phyloP scores from a whole-genome alignment of 106 monocot genomes.

The Chionographis japonica region DNA sequence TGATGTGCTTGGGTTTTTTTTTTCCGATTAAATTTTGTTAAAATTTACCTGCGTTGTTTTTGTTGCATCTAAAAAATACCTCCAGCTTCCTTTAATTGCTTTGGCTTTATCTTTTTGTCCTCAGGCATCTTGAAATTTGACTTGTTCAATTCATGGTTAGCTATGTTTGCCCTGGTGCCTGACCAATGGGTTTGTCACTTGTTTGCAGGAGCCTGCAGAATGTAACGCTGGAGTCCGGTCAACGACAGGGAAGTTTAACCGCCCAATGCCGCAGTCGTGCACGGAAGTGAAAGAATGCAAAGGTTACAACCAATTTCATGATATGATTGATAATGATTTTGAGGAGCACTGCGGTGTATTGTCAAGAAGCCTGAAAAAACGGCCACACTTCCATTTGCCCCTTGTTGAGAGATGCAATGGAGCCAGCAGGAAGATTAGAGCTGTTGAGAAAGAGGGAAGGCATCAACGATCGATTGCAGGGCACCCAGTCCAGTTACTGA shows the following conservation, averaged over 20 bases:
- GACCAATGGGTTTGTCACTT: not conserved
- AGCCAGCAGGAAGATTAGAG: slow-evolving; percentile 5
- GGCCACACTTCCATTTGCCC: not conserved
- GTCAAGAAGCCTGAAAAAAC: slow-evolving; percentile 11
- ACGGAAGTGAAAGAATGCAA: not conserved
- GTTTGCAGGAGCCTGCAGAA: slow-evolving; percentile 14
- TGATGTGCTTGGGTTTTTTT: not conserved
- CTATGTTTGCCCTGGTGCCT: not conserved
- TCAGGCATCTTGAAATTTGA: not conserved
- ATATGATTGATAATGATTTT: not conserved
- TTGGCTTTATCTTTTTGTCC: too few relatives aligned
- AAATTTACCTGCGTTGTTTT: not conserved
- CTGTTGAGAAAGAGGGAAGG: slow-evolving; percentile 4
- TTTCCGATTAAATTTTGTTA: not conserved
- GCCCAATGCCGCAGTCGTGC: not conserved
- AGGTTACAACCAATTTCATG: not conserved
- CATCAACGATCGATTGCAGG: not conserved
- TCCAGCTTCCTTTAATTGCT: not conserved
- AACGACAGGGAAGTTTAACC: not conserved
- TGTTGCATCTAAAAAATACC: not conserved
- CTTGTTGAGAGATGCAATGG: not conserved
- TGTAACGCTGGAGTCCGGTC: not conserved
- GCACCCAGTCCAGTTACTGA: not conserved
- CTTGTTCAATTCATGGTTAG: not conserved
- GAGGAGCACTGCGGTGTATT: not conserved